A percentile compares a stretch with the other conserved stretches of the same genome.
phyloP scores from a whole-genome alignment of 1,284 basidiomycete species.

The Serendipita sp. region DNA sequence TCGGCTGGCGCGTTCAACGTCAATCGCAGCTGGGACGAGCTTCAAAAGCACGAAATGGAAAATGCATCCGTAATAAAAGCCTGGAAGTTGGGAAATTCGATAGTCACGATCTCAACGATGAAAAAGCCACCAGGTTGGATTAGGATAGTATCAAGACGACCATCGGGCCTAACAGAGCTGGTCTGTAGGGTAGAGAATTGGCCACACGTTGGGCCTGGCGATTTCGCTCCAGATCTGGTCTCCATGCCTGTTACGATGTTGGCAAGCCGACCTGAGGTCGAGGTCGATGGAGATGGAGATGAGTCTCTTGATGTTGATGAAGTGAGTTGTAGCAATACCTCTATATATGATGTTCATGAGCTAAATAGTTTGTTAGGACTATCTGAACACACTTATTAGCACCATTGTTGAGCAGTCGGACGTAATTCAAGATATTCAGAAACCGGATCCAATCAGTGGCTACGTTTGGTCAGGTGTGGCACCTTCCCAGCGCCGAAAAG shows the following conservation, averaged over 20 bases:
- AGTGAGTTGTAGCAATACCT: not conserved
- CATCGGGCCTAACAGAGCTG: slow-evolving; percentile 77
- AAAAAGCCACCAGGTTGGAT: slow-evolving; percentile 68
- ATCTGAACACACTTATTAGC: not conserved
- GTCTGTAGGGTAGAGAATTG: slow-evolving; percentile 87
- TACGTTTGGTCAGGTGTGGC: slow-evolving; percentile 75
- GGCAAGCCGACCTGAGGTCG: slow-evolving; percentile 37
- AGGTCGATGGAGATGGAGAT: not conserved
- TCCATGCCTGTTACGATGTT: slow-evolving; percentile 60
- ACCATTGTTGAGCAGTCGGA: not conserved
- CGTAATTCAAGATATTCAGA: slow-evolving; percentile 4
- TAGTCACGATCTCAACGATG: slow-evolving; percentile 73
- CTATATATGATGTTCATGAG: not conserved
- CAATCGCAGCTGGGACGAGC: slow-evolving; percentile 25
- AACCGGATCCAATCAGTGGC: slow-evolving; percentile 55
- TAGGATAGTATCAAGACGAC: slow-evolving; percentile 72
- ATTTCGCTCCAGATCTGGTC: slow-evolving; percentile 62
- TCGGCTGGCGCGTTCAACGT: slow-evolving; percentile 34
- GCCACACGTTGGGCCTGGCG: slow-evolving; percentile 68
- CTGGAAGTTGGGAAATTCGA: slow-evolving; percentile 79
- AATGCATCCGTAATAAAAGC: slow-evolving; percentile 46
- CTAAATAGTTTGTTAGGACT: not conserved
- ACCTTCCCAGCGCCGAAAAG: slow-evolving; percentile 77
- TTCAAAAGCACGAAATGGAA: slow-evolving; percentile 20
- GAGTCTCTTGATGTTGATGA: slow-evolving; percentile 4